Percentiles rank a stretch among this genome's conserved stretches.
Evolutionary conservation across 352 stramenopile genomes (phyloP).

Genomic region (Phytophthora fragariaefolia): DNA sequence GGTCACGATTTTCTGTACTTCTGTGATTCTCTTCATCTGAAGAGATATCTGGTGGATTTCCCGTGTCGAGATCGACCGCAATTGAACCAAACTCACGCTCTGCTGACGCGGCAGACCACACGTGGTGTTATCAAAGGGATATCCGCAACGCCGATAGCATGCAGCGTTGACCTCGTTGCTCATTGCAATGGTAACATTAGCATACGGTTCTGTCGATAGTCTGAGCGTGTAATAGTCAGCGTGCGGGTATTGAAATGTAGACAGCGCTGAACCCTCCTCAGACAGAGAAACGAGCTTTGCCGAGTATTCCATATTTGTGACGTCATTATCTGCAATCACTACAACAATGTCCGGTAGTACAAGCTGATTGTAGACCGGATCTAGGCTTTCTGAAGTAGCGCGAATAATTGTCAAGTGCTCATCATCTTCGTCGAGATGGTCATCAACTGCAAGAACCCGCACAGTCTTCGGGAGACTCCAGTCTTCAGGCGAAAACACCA

Average conservation of each 20-base stretch:
- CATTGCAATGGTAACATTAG: slow-evolving; percentile 78
- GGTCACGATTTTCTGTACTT: slow-evolving; percentile 71
- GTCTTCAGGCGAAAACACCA: slow-evolving; percentile 58
- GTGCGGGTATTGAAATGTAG: slow-evolving; percentile 28
- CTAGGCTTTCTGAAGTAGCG: slow-evolving; percentile 45
- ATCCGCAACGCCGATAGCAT: slow-evolving; percentile 79
- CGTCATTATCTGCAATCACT: slow-evolving; percentile 73
- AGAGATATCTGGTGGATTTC: slow-evolving; percentile 73
- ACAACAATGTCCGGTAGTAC: slow-evolving; percentile 73
- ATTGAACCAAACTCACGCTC: slow-evolving; percentile 58
- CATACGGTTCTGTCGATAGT: slow-evolving; percentile 67
- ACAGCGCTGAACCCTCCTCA: slow-evolving; percentile 35
- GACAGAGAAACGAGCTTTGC: slow-evolving; percentile 42
- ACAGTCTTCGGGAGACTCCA: slow-evolving; percentile 75
- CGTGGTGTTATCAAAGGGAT: slow-evolving; percentile 51
- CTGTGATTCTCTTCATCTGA: slow-evolving; percentile 54
- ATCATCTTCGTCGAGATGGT: slow-evolving; percentile 71
- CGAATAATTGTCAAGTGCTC: slow-evolving; percentile 67
- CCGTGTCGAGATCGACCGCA: slow-evolving; percentile 64
- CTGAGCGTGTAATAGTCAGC: slow-evolving; percentile 54
- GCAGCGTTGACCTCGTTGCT: slow-evolving; percentile 68
- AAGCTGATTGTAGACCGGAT: slow-evolving; percentile 64
- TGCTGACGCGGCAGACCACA: slow-evolving; percentile 77
- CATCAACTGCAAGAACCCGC: slow-evolving; percentile 72
- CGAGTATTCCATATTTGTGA: slow-evolving; percentile 57